A percentile compares a stretch with the other conserved stretches of the same genome.
phyloP scores from a whole-genome alignment of 2,329 filamentous ascomycete genomes.

The Teratosphaeria destructans region DNA sequence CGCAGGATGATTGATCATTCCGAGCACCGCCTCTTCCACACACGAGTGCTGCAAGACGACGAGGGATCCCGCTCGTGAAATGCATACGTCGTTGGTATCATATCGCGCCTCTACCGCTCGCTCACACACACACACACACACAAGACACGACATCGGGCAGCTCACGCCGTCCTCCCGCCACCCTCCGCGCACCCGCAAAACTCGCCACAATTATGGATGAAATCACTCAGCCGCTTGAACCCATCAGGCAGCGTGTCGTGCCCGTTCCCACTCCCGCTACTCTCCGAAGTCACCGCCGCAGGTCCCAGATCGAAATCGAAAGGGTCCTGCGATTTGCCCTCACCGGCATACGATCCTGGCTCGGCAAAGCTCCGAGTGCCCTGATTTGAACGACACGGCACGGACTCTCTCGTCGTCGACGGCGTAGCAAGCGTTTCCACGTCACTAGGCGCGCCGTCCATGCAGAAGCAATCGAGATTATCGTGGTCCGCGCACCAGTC shows the following conservation, averaged over 20 bases:
- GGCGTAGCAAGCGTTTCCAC: not conserved
- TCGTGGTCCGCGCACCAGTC: not conserved
- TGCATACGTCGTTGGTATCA: too few species aligned
- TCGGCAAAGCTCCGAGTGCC: not conserved
- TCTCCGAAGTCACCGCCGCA: not conserved
- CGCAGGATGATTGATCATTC: too few species aligned
- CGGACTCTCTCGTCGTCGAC: not conserved
- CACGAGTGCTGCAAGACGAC: too few species aligned
- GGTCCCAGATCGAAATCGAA: not conserved
- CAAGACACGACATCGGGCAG: too few species aligned
- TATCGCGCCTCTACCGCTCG: too few species aligned
- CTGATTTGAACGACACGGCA: not conserved
- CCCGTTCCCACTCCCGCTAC: not conserved
- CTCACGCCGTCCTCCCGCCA: not conserved
- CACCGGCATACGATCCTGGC: not conserved
- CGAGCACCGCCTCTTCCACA: too few species aligned
- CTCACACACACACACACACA: too few species aligned
- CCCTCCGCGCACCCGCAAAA: slow-evolving; percentile 1
- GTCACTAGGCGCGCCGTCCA: not conserved
- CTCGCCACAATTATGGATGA: slow-evolving; percentile 1
- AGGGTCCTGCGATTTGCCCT: not conserved
- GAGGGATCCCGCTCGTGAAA: too few species aligned
- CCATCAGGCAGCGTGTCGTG: slow-evolving; percentile 2
- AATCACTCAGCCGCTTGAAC: slow-evolving; percentile 11
- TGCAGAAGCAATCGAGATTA: not conserved